These are phyloP conservation scores for Multifurca ochricompacta DNA, from an alignment of 768 basidiomycete species.

Conservation along the genomic window DNA sequence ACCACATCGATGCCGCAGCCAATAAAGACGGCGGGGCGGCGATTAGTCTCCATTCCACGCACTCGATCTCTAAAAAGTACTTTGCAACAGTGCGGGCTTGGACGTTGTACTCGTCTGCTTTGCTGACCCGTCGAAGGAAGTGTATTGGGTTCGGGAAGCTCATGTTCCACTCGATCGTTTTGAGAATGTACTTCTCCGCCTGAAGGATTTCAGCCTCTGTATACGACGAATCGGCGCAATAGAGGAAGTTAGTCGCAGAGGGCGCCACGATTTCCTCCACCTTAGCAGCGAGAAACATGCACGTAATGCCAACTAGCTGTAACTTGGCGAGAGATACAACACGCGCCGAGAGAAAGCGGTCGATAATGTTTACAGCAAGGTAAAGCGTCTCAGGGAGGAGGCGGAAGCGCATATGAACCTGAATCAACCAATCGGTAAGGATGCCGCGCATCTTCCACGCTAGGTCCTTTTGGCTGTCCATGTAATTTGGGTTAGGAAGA, in stretches of 20 bases:
- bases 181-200: constrained; percentile 83
- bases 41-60: constrained; percentile 75
- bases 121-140: constrained; percentile 82
- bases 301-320: constrained; percentile 80
- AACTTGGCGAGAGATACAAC: constrained; percentile 54
- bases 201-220: constrained; percentile 74
- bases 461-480: constrained; percentile 74
- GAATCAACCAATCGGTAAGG: constrained; percentile 89
- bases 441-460: constrained; percentile 87
- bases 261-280: constrained; percentile 91
- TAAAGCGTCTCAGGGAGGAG: constrained; percentile 89
- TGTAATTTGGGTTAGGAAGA: constrained; percentile 80
- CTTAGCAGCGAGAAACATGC: constrained; percentile 84
- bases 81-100: constrained; percentile 83
- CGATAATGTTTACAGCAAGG: constrained; percentile 76
- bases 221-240: constrained; percentile 72
- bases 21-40: constrained; percentile 66
- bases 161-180: constrained; percentile 80
- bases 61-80: constrained; percentile 82
- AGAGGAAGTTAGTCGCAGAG: constrained; percentile 70
- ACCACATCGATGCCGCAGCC: constrained; percentile 81
- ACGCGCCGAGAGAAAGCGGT: constrained; percentile 54
- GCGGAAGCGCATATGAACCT: constrained; percentile 81
- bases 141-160: constrained; percentile 84
- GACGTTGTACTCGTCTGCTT: constrained; percentile 87